Evolutionary conservation across 106 monocot species (phyloP).

Genomic region (Dioscorea zingiberensis): DNA sequence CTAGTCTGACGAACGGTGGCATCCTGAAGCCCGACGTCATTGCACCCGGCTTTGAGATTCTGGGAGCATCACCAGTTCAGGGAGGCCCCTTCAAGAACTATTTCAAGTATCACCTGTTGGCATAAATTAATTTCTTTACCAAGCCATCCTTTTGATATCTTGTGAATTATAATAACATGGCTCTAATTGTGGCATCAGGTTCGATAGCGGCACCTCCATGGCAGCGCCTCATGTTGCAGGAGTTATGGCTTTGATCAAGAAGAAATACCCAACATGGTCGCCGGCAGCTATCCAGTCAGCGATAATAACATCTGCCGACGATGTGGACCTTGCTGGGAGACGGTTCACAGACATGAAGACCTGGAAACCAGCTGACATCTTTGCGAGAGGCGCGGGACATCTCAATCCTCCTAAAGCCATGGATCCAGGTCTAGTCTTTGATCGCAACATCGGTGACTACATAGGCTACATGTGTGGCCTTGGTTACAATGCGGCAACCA

Average conservation of each 20-base stretch:
- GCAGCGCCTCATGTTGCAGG: conserved; percentile 43
- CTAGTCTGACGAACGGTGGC: no score
- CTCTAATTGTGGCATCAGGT: conserved; percentile 3
- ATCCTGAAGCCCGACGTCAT: no score
- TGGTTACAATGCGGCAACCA: conserved; percentile 24
- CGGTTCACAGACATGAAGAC: conserved; percentile 10
- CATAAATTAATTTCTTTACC: no score
- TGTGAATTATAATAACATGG: no score
- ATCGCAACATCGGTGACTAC: conserved; percentile 21
- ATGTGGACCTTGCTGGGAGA: conserved; percentile 8
- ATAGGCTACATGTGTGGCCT: conserved; percentile 32
- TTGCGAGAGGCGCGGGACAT: conserved; percentile 34
- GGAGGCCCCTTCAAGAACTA: not conserved
- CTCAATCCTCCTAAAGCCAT: conserved; percentile 23
- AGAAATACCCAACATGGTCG: conserved; percentile 15
- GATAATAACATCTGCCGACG: conserved; percentile 46
- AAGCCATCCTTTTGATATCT: no score
- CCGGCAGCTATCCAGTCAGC: conserved; percentile 30
- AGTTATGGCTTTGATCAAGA: conserved; percentile 34
- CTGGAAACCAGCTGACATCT: conserved; percentile 9
- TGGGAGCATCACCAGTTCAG: not conserved
- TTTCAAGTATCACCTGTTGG: no score
- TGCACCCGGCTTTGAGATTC: no score
- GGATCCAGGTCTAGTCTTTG: conserved; percentile 52
- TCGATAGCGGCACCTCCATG: conserved; percentile 35